A percentile compares a stretch with the other conserved stretches of the same genome.
Conservation (phyloP, 176 grass and related monocot species). For the Hordeum marinum region DNA sequence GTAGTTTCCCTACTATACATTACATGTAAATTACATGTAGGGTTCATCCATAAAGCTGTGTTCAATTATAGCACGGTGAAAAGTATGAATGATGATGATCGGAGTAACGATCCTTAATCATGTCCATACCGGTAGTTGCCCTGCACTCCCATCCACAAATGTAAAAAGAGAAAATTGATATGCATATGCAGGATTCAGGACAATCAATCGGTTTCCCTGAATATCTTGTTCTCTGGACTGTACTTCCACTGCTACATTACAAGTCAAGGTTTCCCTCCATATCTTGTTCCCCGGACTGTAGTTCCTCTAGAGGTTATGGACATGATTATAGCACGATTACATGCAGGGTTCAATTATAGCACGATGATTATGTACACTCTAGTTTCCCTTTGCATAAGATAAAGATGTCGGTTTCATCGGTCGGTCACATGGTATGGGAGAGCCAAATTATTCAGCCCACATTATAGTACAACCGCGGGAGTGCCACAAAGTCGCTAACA, state of each 20-base stretch:
- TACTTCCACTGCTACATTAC: not conserved
- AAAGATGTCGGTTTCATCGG: not conserved
- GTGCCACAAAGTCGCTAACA: not conserved
- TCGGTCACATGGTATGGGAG: conserved; percentile 25
- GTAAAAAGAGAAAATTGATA: not conserved
- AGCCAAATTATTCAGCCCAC: not conserved
- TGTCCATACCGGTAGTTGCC: not conserved
- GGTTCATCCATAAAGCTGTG: no score
- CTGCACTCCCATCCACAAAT: not conserved
- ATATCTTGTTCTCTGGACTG: not conserved
- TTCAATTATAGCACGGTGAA: no score
- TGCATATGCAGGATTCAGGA: not conserved
- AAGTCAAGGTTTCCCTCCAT: not conserved
- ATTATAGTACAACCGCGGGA: not conserved
- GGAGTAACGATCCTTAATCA: not conserved
- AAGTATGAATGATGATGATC: not conserved
- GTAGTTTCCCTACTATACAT: no score
- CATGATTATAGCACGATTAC: no score
- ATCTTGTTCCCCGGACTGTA: not conserved
- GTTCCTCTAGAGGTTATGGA: no score
- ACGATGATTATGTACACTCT: not conserved
- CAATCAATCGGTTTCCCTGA: not conserved
- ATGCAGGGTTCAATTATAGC: conserved; percentile 21
- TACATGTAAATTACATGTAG: no score
- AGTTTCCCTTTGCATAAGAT: not conserved